These are phyloP conservation scores for Pythium dissotocum DNA, from an alignment of 352 stramenopile genomes.

Conservation along the genomic window DNA sequence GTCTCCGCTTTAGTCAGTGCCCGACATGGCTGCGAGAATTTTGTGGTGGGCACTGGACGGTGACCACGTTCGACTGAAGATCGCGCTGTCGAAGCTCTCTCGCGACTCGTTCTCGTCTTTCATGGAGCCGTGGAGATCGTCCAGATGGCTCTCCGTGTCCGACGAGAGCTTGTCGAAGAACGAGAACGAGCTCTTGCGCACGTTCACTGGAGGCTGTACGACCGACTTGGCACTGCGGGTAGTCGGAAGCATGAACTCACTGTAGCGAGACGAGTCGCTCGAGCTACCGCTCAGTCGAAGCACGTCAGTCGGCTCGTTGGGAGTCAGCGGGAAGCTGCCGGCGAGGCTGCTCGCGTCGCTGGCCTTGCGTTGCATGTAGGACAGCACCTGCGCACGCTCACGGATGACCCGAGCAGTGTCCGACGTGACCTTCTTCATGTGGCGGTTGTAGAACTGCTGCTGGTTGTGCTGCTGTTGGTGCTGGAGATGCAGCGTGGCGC, in stretches of 20 bases:
- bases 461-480: slow-evolving; percentile 30
- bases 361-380: slow-evolving; percentile 85
- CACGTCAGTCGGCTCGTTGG: slow-evolving; percentile 36
- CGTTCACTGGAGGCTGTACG: slow-evolving; percentile 21
- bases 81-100: slow-evolving; percentile 29
- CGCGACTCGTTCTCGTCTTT: slow-evolving; percentile 34
- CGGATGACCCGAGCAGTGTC: slow-evolving; percentile 74
- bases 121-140: slow-evolving; percentile 51
- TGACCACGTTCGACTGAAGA: slow-evolving; percentile 33
- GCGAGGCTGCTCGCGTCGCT: slow-evolving; percentile 77
- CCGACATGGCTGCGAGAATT: slow-evolving; percentile 25
- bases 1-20: slow-evolving; percentile 13
- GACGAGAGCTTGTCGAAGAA: slow-evolving; percentile 87
- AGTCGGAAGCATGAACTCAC: slow-evolving; percentile 46
- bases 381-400: slow-evolving; percentile 84
- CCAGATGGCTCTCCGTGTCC: slow-evolving; percentile 59
- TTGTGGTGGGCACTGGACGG: slow-evolving; percentile 29
- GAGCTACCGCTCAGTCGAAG: slow-evolving; percentile 65
- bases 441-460: slow-evolving; percentile 23
- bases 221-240: slow-evolving; percentile 46
- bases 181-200: slow-evolving; percentile 81
- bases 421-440: slow-evolving; percentile 24
- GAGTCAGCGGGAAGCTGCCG: slow-evolving; percentile 31
- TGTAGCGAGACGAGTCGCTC: slow-evolving; percentile 57
- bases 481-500: slow-evolving; percentile 16